phyloP scores from a whole-genome alignment of 2,329 filamentous ascomycete genomes.

The Exophiala calicioides region DNA sequence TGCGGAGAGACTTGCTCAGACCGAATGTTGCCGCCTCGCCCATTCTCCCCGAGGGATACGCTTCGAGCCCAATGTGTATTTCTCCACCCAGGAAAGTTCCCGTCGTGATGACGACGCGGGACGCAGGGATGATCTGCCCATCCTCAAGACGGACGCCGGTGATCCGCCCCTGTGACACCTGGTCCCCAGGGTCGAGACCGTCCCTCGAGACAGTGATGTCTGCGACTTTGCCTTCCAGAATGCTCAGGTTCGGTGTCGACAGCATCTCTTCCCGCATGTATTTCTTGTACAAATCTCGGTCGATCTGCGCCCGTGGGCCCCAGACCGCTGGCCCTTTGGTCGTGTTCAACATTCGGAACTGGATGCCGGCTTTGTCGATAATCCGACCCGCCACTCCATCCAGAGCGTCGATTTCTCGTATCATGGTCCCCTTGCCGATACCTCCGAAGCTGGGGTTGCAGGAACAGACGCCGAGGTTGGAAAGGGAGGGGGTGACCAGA shows the following conservation, averaged over 20 bases:
- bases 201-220: conserved; percentile 78
- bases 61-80: conserved; percentile 89
- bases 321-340: conserved; percentile 94
- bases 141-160: conserved; percentile 84
- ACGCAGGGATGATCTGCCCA: conserved; percentile 77
- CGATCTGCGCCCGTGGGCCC: conserved; percentile 95
- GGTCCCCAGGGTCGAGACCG: conserved; percentile 43
- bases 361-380: conserved; percentile 91
- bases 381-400: conserved; percentile 86
- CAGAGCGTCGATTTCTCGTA: conserved; percentile 91
- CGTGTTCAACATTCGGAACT: conserved; percentile 85
- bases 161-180: conserved; percentile 67
- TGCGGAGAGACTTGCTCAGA: conserved; percentile 82
- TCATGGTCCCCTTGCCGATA: conserved; percentile 97
- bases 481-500: conserved; percentile 81
- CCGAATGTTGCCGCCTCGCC: conserved; percentile 92
- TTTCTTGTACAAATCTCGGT: conserved; percentile 81
- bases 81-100: conserved; percentile 94
- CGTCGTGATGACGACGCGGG: conserved; percentile 88
- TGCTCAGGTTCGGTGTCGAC: conserved; percentile 73
- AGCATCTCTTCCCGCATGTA: conserved; percentile 87
- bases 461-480: conserved; percentile 91
- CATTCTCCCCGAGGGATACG: conserved; percentile 84
- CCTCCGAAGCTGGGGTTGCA: conserved; percentile 97
- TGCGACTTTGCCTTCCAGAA: conserved; percentile 84